These are phyloP conservation scores for Trichoderma sp. DNA, from an alignment of 2,329 filamentous ascomycete genomes.

Conservation along the genomic window DNA sequence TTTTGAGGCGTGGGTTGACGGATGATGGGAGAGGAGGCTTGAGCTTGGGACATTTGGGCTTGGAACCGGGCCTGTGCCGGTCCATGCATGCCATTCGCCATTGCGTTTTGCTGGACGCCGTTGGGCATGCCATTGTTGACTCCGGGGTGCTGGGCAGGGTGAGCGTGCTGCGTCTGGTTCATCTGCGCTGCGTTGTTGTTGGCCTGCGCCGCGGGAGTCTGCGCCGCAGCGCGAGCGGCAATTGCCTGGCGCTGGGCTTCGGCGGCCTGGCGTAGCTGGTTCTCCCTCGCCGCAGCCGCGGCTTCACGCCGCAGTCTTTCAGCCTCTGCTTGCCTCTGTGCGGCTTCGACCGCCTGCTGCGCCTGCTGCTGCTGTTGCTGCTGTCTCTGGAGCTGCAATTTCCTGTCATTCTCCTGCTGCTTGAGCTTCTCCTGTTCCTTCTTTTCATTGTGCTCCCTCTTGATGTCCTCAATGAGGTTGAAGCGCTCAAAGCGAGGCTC, in stretches of 20 bases:
- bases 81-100: constrained; percentile 45
- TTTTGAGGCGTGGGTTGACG: constrained; percentile 66
- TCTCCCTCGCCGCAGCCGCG: constrained; percentile 40
- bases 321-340: constrained; percentile 49
- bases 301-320: constrained; percentile 47
- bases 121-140: constrained; percentile 36
- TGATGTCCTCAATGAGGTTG: constrained; percentile 86
- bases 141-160: constrained; percentile 44
- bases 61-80: constrained; percentile 51
- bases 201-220: constrained; percentile 35
- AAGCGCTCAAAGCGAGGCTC: constrained; percentile 88
- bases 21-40: constrained; percentile 68
- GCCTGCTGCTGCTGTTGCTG: constrained; percentile 48
- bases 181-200: constrained; percentile 35
- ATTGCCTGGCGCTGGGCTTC: constrained; percentile 43
- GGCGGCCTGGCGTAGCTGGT: constrained; percentile 42
- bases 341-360: constrained; percentile 47
- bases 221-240: constrained; percentile 37
- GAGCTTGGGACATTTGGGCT: constrained; percentile 61
- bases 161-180: constrained; percentile 41
- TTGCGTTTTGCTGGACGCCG: constrained; percentile 40
- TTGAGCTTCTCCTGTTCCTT: constrained; percentile 74
- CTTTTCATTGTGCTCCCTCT: constrained; percentile 73
- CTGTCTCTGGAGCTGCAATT: constrained; percentile 51
- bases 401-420: constrained; percentile 61